Conservation (phyloP, 345 rosid species). For the Sonneratia alba region DNA sequence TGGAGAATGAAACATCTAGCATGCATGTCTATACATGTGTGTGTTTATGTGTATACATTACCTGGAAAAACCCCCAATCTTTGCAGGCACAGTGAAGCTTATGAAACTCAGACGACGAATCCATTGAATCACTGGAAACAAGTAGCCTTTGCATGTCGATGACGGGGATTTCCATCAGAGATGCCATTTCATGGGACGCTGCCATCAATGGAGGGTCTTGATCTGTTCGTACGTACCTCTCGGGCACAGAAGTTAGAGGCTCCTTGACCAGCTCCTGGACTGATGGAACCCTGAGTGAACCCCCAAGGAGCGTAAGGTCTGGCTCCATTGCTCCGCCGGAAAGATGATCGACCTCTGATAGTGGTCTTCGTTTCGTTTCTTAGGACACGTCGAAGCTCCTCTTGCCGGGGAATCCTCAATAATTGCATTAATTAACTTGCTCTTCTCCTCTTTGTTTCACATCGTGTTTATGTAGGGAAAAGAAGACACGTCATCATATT, state of each 20-base stretch:
- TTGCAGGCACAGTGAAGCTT: conserved; percentile 17
- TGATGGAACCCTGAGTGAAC: conserved; percentile 4
- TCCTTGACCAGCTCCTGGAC: conserved; percentile 15
- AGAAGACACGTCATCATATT: too few species aligned
- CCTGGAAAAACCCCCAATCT: conserved; percentile 24
- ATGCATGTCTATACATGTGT: background rate
- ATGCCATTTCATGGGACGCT: background rate
- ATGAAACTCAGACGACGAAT: conserved; percentile 4
- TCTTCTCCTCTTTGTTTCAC: too few species aligned
- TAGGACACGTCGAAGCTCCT: too few species aligned
- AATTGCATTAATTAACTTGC: too few species aligned
- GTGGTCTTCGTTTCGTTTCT: too few species aligned
- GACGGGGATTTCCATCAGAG: conserved; percentile 3
- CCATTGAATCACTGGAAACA: background rate
- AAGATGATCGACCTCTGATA: too few species aligned
- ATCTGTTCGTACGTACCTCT: conserved; percentile 4
- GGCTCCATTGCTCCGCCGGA: conserved; percentile 1
- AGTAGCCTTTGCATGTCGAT: conserved; percentile 12
- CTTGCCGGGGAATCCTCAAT: too few species aligned
- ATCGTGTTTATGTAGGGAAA: too few species aligned
- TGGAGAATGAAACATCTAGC: background rate
- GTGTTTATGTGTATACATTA: background rate
- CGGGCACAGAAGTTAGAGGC: conserved; percentile 7
- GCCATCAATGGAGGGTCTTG: conserved; percentile 4
- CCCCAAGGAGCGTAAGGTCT: background rate